These are phyloP conservation scores for Umbelopsis isabellina DNA, from an alignment of 192 early-diverging fungal species.

Conservation along the genomic window DNA sequence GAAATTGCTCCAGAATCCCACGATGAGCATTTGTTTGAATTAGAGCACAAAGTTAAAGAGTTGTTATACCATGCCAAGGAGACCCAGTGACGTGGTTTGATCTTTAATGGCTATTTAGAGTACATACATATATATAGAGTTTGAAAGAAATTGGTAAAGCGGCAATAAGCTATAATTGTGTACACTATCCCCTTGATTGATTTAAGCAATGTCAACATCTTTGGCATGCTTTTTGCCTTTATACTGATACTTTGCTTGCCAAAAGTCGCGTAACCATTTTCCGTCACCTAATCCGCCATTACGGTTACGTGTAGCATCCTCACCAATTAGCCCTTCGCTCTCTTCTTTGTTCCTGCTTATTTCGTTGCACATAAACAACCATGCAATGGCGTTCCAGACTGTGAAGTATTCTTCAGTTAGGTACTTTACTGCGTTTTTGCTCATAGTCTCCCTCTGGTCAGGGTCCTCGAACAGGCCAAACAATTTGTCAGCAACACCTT, in stretches of 20 bases:
- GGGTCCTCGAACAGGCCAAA: constrained; percentile 60
- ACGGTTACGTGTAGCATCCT: constrained; percentile 19
- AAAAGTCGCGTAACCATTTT: constrained; percentile 48
- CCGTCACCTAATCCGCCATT: constrained; percentile 36
- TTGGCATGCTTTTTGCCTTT: constrained; percentile 24
- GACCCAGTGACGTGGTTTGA: not conserved
- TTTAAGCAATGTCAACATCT: not conserved
- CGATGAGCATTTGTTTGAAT: constrained; percentile 63
- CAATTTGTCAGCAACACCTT: constrained; percentile 63
- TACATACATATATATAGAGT: too few species aligned
- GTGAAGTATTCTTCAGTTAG: constrained; percentile 74
- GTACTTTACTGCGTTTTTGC: constrained; percentile 35
- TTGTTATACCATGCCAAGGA: constrained; percentile 27
- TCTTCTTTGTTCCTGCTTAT: constrained; percentile 40
- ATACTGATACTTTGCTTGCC: constrained; percentile 38
- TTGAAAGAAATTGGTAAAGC: too few species aligned
- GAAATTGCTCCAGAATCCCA: constrained; percentile 48
- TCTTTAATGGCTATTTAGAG: too few species aligned
- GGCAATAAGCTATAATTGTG: too few species aligned
- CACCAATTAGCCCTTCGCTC: constrained; percentile 27
- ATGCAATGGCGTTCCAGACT: constrained; percentile 71
- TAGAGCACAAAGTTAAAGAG: constrained; percentile 56
- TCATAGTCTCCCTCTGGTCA: constrained; percentile 51
- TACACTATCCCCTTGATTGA: too few species aligned
- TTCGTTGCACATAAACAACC: constrained; percentile 71